Evolutionary conservation across 257 asterid genomes (phyloP), one percentile per base, ranked within the genome.

Genomic region (Solanum pinnatisectum): DNA sequence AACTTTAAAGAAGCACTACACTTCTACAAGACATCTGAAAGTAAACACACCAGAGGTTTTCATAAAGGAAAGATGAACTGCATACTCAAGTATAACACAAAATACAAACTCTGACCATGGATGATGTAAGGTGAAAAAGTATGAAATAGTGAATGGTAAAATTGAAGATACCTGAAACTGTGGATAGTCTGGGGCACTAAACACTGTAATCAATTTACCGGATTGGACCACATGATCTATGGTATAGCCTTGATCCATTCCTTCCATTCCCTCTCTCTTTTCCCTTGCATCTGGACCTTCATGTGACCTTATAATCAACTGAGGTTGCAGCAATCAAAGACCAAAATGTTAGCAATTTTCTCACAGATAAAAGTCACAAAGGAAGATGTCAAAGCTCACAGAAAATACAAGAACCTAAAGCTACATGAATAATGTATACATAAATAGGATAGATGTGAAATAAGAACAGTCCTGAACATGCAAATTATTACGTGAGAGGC

Each of bases 231-330:
- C 85, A 92, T 96, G 99, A 91, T 97, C 99, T 85, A 96, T 83
- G 18, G 99, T 96, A 89, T 95, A 96, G 44, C 99, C 99, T 86
- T 87, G 85, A 91, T 95, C 93, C 99, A 97, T 97, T 89, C 94
- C 95, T 63, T 93, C 92, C 44, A 97, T 93, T 86, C 91, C 98
- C 49, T 93, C 89, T 77, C 99, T 91, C 92, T 96, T 97, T 89
- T 95, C 98, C 93, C 99, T 93, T 82, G 99, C 99, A 93, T 97
- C 99, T 59, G 99, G 99, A 90, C 99, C 99, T 94, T 97, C 99
- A 89, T 97, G 99, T 56, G 99, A 97, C 92, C 99, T 95, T 87
- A 97, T 95, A 88, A 96, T 94, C 95, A 96, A 89, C 99, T 97
- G 93, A 46, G 88, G 87, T 86, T 44, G 86, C 42, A 81, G n/a